phyloP scores from a whole-genome alignment of 2,329 filamentous ascomycete species.

The Monilinia polystroma region DNA sequence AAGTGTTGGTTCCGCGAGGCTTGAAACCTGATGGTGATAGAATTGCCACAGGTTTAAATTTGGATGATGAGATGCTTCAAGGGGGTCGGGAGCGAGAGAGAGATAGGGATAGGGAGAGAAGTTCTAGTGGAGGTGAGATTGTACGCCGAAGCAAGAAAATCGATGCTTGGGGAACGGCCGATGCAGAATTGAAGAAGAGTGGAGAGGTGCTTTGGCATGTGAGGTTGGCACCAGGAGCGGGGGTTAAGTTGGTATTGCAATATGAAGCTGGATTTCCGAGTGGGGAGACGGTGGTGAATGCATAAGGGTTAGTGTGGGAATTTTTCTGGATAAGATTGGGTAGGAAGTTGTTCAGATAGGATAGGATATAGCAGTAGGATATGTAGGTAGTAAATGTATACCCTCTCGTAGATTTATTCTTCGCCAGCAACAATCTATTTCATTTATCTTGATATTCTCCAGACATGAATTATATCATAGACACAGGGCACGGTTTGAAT shows the following conservation, averaged over 20 bases:
- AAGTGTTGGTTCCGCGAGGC: slow-evolving; percentile 50
- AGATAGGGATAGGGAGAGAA: slow-evolving; percentile 30
- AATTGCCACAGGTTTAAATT: slow-evolving; percentile 42
- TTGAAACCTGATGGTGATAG: slow-evolving; percentile 44
- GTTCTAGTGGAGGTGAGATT: not conserved
- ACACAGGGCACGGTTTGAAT: too few species aligned
- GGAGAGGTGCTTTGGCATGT: slow-evolving; percentile 62
- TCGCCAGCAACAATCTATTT: not conserved
- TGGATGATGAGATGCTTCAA: slow-evolving; percentile 23
- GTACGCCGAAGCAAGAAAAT: slow-evolving; percentile 33
- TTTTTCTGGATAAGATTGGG: not conserved
- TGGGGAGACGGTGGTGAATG: slow-evolving; percentile 46
- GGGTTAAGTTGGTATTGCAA: slow-evolving; percentile 57
- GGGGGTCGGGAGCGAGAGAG: slow-evolving; percentile 32
- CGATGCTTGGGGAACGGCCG: slow-evolving; percentile 54
- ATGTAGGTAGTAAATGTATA: slow-evolving; percentile 7
- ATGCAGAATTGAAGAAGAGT: slow-evolving; percentile 53
- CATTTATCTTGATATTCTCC: not conserved
- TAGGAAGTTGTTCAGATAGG: not conserved
- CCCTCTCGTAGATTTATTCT: not conserved
- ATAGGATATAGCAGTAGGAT: slow-evolving; percentile 4
- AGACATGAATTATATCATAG: too few species aligned
- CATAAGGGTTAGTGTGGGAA: not conserved
- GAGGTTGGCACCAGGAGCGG: slow-evolving; percentile 55
- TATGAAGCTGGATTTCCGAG: slow-evolving; percentile 59